Evolutionary conservation across 805 yeast genomes (phyloP), one percentile per base, ranked within the genome.

Genomic region (Candida incommunis): DNA sequence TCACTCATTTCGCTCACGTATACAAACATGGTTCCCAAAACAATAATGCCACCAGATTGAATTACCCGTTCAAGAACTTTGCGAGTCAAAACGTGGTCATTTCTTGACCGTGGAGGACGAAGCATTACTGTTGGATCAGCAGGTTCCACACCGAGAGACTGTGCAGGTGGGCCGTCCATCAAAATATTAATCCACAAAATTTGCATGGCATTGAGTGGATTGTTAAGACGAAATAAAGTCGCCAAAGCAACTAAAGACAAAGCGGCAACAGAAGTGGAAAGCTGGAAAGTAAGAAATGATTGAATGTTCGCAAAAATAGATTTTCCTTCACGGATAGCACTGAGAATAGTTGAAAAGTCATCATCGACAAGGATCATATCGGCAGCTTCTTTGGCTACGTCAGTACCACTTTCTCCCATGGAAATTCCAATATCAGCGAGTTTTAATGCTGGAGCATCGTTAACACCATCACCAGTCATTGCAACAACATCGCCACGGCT

Each of bases 91-190:
- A 92, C 92, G 56, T 80, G 80, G 50, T 90, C 97, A 46, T 75
- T 70, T 60, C 96, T 78, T 44, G 78, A 73, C 65, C 99, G 78
- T 45, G 98, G 98, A n/a, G 97, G 96, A 59, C 82, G 83, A 50
- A 74, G 77, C 96, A 90, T 88, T 31, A 90, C 95, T 60, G 82
- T 94, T 50, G 82, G 87, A 58, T 90, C 97, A 13, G 90, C 97
- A 1, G 96, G 94, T 65, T 90, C 98, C 25, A 92, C 97, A 48
- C 98, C 98, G 40, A 90, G 69, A 0, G 95, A 83, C 66, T 90
- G 98, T 1, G 97, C 97, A 3, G 98, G 98, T 9, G 98, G 98
- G 1, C 98, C 98, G 66, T 90, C 98, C 98, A 90, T 90, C 47
- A 90, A 71, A 50, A 90, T 92, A 61, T 90, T 90, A 61, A 90